phyloP scores from a whole-genome alignment of 345 rosid genomes.

The Camelina hispida region DNA sequence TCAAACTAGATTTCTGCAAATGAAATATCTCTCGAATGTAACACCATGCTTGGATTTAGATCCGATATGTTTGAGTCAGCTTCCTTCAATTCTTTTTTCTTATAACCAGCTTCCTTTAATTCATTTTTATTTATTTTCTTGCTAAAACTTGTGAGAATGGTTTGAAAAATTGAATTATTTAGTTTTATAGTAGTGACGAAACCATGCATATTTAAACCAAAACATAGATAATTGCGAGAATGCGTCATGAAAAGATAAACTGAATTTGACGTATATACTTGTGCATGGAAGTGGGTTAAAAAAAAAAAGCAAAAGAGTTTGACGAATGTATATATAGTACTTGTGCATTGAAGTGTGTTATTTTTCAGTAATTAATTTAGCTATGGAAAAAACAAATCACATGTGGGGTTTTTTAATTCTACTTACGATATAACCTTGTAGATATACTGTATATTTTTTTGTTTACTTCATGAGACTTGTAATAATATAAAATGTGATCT shows the following conservation, averaged over 20 bases:
- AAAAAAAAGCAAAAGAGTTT: neutral
- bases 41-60: neutral
- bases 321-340: neutral
- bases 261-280: neutral
- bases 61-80: neutral
- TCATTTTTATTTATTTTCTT: no score
- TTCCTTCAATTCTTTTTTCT: neutral
- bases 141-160: no score
- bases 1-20: neutral
- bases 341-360: neutral
- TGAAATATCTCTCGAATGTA: neutral
- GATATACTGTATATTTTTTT: no score
- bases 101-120: no score
- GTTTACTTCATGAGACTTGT: neutral
- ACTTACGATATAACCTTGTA: neutral
- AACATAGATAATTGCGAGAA: neutral
- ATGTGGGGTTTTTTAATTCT: neutral
- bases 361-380: neutral
- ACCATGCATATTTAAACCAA: neutral
- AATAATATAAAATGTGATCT: neutral
- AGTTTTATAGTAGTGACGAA: neutral
- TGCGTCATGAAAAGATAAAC: neutral
- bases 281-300: neutral
- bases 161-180: neutral
- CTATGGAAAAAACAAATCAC: neutral